Conservation (phyloP, 495 filamentous ascomycete genomes). For the Lophiostoma macrostomum region DNA sequence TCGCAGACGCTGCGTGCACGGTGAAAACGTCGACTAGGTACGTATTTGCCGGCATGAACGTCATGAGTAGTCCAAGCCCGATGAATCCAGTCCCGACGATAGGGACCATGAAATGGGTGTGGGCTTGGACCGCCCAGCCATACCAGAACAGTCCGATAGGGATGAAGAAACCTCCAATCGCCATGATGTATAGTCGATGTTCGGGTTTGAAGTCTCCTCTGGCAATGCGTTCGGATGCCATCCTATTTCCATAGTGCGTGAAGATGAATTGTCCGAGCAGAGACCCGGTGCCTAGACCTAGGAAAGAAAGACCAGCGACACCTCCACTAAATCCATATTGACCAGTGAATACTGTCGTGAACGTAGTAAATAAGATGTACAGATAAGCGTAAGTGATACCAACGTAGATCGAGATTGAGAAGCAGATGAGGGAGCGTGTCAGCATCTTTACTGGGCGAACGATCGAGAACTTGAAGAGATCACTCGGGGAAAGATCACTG, state of each 20-base stretch:
- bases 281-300: slow-evolving; percentile 37
- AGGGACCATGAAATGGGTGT: slow-evolving; percentile 38
- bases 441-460: slow-evolving; percentile 53
- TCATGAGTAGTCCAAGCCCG: slow-evolving; percentile 37
- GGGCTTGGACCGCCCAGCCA: slow-evolving; percentile 36
- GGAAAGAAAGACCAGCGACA: slow-evolving; percentile 37
- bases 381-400: slow-evolving; percentile 72
- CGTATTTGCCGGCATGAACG: slow-evolving; percentile 37
- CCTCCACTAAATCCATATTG: slow-evolving; percentile 47
- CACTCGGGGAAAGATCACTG: slow-evolving; percentile 31
- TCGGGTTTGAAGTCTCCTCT: slow-evolving; percentile 36
- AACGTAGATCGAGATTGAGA: slow-evolving; percentile 68
- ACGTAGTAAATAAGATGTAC: slow-evolving; percentile 79
- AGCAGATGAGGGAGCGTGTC: slow-evolving; percentile 57
- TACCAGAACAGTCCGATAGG: slow-evolving; percentile 41
- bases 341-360: slow-evolving; percentile 57
- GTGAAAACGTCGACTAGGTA: slow-evolving; percentile 38
- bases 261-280: slow-evolving; percentile 33
- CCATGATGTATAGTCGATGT: slow-evolving; percentile 36
- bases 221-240: slow-evolving; percentile 20
- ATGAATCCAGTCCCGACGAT: slow-evolving; percentile 34
- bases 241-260: slow-evolving; percentile 31
- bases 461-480: slow-evolving; percentile 47
- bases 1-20: slow-evolving; percentile 33
- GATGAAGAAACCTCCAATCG: slow-evolving; percentile 28